Percentiles rank a stretch among this genome's conserved stretches.
phyloP scores from a whole-genome alignment of 352 stramenopile genomes.

The Discostella stelligera region DNA sequence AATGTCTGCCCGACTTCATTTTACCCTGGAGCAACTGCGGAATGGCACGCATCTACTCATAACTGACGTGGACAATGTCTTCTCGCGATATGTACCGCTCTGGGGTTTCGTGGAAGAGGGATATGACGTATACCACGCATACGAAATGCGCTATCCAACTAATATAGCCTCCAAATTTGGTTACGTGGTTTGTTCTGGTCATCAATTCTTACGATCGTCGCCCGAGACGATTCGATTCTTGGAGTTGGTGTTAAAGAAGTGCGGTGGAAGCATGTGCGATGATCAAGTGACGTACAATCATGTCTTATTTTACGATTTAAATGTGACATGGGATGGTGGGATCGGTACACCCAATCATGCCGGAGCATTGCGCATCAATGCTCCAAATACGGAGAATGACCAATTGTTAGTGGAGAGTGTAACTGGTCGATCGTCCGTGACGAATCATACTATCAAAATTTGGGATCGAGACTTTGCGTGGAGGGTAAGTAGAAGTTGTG shows the following conservation, averaged over 20 bases:
- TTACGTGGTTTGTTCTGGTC: conserved; percentile 51
- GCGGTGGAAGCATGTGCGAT: conserved; percentile 39
- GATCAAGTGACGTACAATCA: conserved; percentile 52
- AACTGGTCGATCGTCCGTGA: conserved; percentile 21
- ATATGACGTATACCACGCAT: conserved; percentile 52
- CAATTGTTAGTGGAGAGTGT: conserved; percentile 33
- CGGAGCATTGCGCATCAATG: conserved; percentile 3
- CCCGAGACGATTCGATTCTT: conserved; percentile 34
- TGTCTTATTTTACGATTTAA: conserved; percentile 30
- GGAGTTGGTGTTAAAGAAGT: conserved; percentile 38
- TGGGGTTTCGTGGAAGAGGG: conserved; percentile 18
- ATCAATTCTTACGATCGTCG: conserved; percentile 42
- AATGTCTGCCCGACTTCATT: conserved; percentile 29
- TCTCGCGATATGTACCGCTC: conserved; percentile 37
- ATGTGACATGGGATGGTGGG: conserved; percentile 39
- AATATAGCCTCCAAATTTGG: conserved; percentile 28
- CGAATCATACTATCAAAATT: conserved; percentile 45
- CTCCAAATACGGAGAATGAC: conserved; percentile 17
- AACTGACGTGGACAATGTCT: conserved; percentile 65
- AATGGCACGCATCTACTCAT: conserved; percentile 46
- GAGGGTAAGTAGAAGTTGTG: conserved; percentile 11
- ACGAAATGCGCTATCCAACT: conserved; percentile 45
- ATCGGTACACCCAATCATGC: conserved; percentile 4
- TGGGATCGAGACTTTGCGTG: conserved; percentile 61
- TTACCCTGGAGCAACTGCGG: conserved; percentile 27